Evolutionary conservation across 176 grass and related monocot species (phyloP).

Genomic region (Ensete glaucum): DNA sequence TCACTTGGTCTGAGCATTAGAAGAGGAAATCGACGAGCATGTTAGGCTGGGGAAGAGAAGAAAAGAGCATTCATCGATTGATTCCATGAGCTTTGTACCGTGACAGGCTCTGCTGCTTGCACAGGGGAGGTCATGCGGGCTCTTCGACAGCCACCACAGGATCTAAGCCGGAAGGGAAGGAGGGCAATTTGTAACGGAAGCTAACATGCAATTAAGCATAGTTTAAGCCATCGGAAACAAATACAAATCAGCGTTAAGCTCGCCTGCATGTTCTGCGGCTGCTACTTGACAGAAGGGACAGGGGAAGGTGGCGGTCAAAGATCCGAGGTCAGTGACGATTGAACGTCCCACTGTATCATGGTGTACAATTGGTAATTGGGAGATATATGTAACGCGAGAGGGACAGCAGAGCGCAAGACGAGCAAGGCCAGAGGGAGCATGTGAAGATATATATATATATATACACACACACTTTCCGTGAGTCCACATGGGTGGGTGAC

Average conservation of each 20-base stretch:
- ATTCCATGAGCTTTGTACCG: background rate
- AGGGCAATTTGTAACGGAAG: constrained; percentile 1
- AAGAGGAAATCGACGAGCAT: background rate
- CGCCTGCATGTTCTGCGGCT: constrained; percentile 4
- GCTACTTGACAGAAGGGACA: background rate
- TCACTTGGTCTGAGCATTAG: background rate
- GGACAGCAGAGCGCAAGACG: background rate
- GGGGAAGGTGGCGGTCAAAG: background rate
- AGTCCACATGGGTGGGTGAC: background rate
- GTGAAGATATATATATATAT: background rate
- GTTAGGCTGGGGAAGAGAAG: background rate
- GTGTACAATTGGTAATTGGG: background rate
- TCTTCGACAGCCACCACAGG: background rate
- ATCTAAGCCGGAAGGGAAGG: background rate
- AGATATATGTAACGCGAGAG: background rate
- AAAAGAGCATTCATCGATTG: background rate
- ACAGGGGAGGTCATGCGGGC: background rate
- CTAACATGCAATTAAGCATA: background rate
- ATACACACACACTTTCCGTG: background rate
- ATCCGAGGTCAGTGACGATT: background rate
- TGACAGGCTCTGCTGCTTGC: background rate
- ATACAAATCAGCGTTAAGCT: background rate
- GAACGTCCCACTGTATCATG: background rate
- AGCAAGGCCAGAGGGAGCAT: background rate
- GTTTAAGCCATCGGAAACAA: background rate